These are phyloP conservation scores for Zanthoxylum bungeanum DNA, from an alignment of 345 rosid genomes.

Conservation along the genomic window DNA sequence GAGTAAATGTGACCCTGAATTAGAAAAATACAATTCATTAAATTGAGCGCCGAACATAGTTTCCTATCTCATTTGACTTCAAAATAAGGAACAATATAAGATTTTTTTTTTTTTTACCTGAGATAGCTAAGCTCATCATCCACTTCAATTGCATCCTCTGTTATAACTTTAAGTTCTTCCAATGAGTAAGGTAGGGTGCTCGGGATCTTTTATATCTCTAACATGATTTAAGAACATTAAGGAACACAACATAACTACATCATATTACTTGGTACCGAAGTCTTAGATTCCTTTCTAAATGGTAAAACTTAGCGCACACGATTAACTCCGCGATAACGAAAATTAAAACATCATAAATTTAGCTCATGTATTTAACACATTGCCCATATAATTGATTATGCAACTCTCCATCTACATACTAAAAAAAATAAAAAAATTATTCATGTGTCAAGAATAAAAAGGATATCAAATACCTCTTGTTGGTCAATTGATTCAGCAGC, in stretches of 20 bases:
- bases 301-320: not conserved
- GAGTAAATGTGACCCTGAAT: constrained; percentile 86
- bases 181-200: constrained; percentile 90
- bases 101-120: constrained; percentile 33
- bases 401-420: too few species aligned
- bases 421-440: too few species aligned
- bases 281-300: not conserved
- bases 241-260: constrained; percentile 12
- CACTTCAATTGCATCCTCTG: constrained; percentile 87
- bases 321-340: not conserved
- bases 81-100: not conserved
- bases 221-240: constrained; percentile 66
- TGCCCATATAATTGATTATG: too few species aligned
- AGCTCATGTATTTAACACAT: not conserved
- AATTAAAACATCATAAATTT: not conserved
- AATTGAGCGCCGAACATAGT: not conserved
- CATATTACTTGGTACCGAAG: not conserved
- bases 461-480: constrained; percentile 90
- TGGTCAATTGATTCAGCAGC: constrained; percentile 78
- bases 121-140: constrained; percentile 63
- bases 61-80: not conserved
- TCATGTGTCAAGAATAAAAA: constrained; percentile 12
- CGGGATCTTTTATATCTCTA: constrained; percentile 95
- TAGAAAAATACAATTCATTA: not conserved
- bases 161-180: constrained; percentile 94